Conservation (phyloP, 148 eudicot species). For the Camellia sinensis region DNA sequence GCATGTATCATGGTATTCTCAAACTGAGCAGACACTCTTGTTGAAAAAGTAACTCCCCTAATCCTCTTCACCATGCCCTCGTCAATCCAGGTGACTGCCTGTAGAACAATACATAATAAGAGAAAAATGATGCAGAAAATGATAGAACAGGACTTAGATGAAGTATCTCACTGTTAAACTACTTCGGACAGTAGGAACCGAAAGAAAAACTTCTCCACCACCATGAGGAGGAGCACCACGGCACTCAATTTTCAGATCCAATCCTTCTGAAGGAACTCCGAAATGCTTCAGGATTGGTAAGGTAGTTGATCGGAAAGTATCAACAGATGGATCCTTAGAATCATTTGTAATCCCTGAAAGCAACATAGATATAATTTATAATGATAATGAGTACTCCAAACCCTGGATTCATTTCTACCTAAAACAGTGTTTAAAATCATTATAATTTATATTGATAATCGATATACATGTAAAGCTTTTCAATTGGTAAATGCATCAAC, state of each 20-base stretch:
- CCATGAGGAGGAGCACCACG: slow-evolving; percentile 86
- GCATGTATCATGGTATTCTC: slow-evolving; percentile 74
- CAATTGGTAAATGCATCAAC: too few species aligned
- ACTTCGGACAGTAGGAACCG: slow-evolving; percentile 64
- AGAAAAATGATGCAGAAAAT: neutral
- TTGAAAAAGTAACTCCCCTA: slow-evolving; percentile 74
- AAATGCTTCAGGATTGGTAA: slow-evolving; percentile 65
- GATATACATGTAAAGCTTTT: too few species aligned
- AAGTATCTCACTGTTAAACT: slow-evolving; percentile 52
- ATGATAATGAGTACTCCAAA: neutral
- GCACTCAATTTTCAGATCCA: slow-evolving; percentile 71
- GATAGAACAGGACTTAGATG: neutral
- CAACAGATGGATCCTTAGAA: slow-evolving; percentile 68
- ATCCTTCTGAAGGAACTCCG: slow-evolving; percentile 82
- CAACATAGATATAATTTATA: neutral
- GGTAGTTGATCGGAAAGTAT: slow-evolving; percentile 75
- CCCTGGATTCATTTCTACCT: too few species aligned
- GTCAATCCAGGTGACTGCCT: slow-evolving; percentile 87
- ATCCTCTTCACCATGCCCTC: slow-evolving; percentile 93
- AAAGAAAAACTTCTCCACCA: slow-evolving; percentile 78
- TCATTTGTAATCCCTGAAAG: slow-evolving; percentile 85
- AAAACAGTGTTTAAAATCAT: too few species aligned
- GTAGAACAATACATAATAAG: slow-evolving; percentile 9
- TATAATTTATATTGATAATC: too few species aligned
- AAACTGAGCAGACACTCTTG: slow-evolving; percentile 72